Percentiles rank a stretch among this genome's conserved stretches.
Evolutionary conservation across 257 asterid genomes (phyloP).

Genomic region (Fraxinus pennsylvanica): DNA sequence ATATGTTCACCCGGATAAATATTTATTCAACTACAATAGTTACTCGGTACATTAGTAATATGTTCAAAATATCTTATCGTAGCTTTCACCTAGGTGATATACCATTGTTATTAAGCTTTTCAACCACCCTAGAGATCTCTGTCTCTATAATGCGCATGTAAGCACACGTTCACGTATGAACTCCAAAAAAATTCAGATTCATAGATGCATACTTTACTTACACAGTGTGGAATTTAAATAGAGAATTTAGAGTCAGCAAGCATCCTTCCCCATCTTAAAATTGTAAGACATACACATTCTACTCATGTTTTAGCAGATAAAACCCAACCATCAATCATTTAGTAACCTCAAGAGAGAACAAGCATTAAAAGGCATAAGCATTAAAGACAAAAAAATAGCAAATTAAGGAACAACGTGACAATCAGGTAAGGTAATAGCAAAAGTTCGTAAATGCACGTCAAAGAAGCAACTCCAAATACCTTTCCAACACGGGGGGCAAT

Average conservation of each 20-base stretch:
- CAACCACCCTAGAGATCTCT: not conserved
- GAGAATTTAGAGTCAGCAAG: not conserved
- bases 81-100: not conserved
- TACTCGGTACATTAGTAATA: too few species aligned
- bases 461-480: constrained; percentile 43
- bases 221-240: constrained; percentile 1
- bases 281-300: not conserved
- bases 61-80: not conserved
- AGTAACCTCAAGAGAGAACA: constrained; percentile 13
- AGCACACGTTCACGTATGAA: not conserved
- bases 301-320: not conserved
- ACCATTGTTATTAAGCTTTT: not conserved
- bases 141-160: not conserved
- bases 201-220: not conserved
- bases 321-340: not conserved
- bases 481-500: constrained; percentile 93
- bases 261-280: not conserved
- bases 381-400: too few species aligned
- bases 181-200: not conserved
- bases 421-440: not conserved
- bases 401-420: not conserved
- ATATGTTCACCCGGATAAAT: not conserved
- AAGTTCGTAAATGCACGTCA: not conserved
- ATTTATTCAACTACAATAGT: too few species aligned
- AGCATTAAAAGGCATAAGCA: not conserved